Evolutionary conservation across 140 eudicot species (phyloP).

Genomic region (Anethum foeniculum): DNA sequence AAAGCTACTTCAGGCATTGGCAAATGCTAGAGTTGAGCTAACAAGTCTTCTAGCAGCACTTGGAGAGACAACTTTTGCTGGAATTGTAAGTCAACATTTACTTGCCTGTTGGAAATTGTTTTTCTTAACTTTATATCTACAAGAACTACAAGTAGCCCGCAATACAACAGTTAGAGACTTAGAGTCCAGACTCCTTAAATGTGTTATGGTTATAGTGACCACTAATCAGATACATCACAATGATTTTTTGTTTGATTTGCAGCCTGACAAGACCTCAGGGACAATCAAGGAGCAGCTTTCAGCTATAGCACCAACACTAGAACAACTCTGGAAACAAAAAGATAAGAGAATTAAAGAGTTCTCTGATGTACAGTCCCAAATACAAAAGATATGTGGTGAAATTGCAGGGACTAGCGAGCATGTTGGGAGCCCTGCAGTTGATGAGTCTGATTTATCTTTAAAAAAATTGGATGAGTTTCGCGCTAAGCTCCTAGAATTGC

Average conservation of each 20-base stretch:
- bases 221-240: not conserved
- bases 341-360: slow-evolving; percentile 72
- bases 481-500: slow-evolving; percentile 74
- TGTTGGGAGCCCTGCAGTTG: slow-evolving; percentile 48
- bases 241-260: slow-evolving; percentile 17
- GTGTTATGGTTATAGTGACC: not conserved
- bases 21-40: slow-evolving; percentile 78
- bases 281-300: slow-evolving; percentile 90
- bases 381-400: slow-evolving; percentile 71
- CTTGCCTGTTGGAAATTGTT: not conserved
- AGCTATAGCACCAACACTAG: slow-evolving; percentile 71
- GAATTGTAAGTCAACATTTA: slow-evolving; percentile 44
- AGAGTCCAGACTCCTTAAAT: not conserved
- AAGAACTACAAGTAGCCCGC: not conserved
- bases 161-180: not conserved
- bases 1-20: slow-evolving; percentile 74
- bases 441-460: slow-evolving; percentile 70
- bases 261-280: slow-evolving; percentile 86
- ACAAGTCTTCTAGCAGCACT: slow-evolving; percentile 67
- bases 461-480: slow-evolving; percentile 63
- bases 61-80: slow-evolving; percentile 58
- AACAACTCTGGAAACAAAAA: slow-evolving; percentile 65
- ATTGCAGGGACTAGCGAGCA: slow-evolving; percentile 63
- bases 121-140: not conserved
- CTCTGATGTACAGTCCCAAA: slow-evolving; percentile 59